Evolutionary conservation across 2,329 filamentous ascomycete species (phyloP), one percentile per base, ranked within the genome.

Genomic region (Endoconidiophora polonica): DNA sequence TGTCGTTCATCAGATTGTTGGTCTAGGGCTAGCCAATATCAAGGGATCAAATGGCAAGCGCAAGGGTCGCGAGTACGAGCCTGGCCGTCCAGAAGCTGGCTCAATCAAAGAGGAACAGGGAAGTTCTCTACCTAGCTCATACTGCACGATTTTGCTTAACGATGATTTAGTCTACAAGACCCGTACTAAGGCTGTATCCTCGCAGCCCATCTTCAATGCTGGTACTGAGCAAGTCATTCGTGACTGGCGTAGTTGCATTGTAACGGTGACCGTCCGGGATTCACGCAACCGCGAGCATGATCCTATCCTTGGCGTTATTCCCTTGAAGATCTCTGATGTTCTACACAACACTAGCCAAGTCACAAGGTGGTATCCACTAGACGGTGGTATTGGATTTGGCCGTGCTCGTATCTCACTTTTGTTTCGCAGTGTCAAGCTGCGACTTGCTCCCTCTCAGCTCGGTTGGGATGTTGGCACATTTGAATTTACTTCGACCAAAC

Each of bases 381-480:
- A 94, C 60, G 91, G 90, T 20, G 91, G 91, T 9, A 81, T 96
- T 55, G 85, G 91, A 0, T 96, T 91, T 56, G 91, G 91, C 38
- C 82, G 90, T 5, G 74, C 94, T 53, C 81, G 88, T 39, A 83
- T 98, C 56, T 94, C 86, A 0, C 65, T 96, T 2, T 73, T 96
- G 2, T 94, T 95, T 75, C 81, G 90, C 24, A 88, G 85, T 24
- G 77, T 95, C 41, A 88, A 94, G 62, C 82, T 90, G 48, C 79
- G 79, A 43, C 71, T 96, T 1, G 88, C 88, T n/a, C 83, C 83
- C 0, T 68, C 79, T 39, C 83, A 94, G 64, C 74, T 95, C 3
- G 87, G 90, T 7, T 96, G 90, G 85, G 86, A 95, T 54, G 85
- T 96, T 41, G 91, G 91, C 36, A 94, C 90, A 0, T 94, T 96